Base-by-base conservation (phyloP, 345 rosid genomes). In the Iberis pinnata region DNA sequence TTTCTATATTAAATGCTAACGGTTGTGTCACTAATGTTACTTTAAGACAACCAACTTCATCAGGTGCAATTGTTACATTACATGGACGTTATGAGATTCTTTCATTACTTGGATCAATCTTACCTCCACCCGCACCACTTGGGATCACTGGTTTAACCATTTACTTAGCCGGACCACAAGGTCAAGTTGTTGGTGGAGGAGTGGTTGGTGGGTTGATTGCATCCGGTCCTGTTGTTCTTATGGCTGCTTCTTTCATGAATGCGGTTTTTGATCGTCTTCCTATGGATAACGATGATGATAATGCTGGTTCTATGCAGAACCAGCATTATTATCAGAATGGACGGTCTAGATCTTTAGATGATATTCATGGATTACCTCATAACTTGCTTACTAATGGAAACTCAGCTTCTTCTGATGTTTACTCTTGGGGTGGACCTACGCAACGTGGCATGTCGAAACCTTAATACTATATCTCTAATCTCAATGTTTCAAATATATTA, bases 51-150 rank as follows among this genome's bases (percentile, higher is more conserved):
- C 88, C 96, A 8, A 63, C 93, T 8, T 80, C 95, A 0, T 66
- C 96, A 1, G 93, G 96, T 12, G 82, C 84, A 0, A 85, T 88
- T 9, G 86, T 83, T 39, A 85, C 98, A 16, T 89, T 88, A 60
- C 96, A 83, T 2, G 98, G 98, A 44, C 86, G 98, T 45, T 92
- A 81, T 20, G 98, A 88, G 81, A 92, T 92, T 48, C 88, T 92
- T 8, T 88, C 98, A 0, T 63, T 92, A 77, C 84, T 85, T 0
- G 98, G 98, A 14, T 88, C 96, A 0, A 74, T 88, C 74, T 73
- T 92, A 70, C 98, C 95, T 7, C 96, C 92, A 7, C 96, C 95
- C 1, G 86, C 96, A 46, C 96, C 96, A 0, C 83, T 80, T 0
- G 96, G 95, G 20, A 79, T 90, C 35, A 82, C 84, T 0, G 96